Percentiles rank a stretch among this genome's conserved stretches.
Evolutionary conservation across 345 rosid species (phyloP).

Genomic region (Schrenkiella parvula): DNA sequence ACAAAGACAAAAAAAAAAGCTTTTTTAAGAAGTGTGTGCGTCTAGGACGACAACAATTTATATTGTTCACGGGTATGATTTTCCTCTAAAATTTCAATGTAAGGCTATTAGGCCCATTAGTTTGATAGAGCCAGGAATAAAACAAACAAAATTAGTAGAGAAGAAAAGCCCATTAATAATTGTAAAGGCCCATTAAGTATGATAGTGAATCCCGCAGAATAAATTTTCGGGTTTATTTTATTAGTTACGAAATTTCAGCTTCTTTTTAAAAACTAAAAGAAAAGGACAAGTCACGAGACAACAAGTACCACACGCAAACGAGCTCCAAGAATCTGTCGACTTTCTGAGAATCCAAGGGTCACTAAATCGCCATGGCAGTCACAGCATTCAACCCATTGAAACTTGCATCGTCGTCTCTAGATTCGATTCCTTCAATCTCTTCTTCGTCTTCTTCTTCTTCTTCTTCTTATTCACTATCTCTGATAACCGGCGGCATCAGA

Average conservation of each 20-base stretch:
- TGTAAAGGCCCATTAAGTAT: neutral
- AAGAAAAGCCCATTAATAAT: neutral
- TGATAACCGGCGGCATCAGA: neutral
- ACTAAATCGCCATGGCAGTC: conserved; percentile 46
- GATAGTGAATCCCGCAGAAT: neutral
- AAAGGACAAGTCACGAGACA: conserved; percentile 6
- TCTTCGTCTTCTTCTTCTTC: conserved; percentile 28
- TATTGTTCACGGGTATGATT: neutral
- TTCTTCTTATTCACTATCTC: conserved; percentile 7
- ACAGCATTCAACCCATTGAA: conserved; percentile 39
- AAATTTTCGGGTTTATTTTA: neutral
- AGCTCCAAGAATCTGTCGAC: conserved; percentile 20
- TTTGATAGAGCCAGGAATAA: neutral
- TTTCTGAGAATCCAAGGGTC: conserved; percentile 12
- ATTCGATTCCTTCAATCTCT: conserved; percentile 35
- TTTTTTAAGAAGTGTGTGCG: neutral
- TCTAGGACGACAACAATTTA: neutral
- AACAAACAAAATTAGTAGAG: neutral
- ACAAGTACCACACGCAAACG: conserved; percentile 11
- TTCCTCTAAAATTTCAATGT: too few relatives aligned
- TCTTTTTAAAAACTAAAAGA: neutral
- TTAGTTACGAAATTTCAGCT: neutral
- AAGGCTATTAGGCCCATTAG: neutral
- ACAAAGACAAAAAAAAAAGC: too few relatives aligned
- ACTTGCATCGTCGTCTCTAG: conserved; percentile 37